These are phyloP conservation scores for Tolypocladium ovalisporum DNA, from an alignment of 2,329 filamentous ascomycete genomes.

Conservation along the genomic window DNA sequence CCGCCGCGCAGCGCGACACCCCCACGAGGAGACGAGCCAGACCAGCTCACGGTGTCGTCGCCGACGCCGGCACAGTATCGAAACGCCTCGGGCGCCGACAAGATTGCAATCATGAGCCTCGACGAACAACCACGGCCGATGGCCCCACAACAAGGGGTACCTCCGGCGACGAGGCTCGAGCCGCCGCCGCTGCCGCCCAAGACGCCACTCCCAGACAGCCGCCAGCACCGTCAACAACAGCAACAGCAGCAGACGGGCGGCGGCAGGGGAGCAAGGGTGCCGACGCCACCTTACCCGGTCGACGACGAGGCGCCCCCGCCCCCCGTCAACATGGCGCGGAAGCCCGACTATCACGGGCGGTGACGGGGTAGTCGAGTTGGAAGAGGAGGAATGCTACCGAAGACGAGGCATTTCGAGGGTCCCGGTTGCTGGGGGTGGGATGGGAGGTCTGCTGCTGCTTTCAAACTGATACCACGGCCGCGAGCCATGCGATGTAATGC, in stretches of 20 bases:
- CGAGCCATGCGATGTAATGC: not conserved
- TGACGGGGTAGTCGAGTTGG: not conserved
- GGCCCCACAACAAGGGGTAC: constrained; percentile 20
- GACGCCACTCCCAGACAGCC: constrained; percentile 52
- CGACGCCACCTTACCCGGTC: constrained; percentile 64
- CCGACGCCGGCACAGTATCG: constrained; percentile 50
- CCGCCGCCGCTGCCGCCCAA: constrained; percentile 70
- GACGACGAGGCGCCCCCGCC: constrained; percentile 73
- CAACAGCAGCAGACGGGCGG: constrained; percentile 14
- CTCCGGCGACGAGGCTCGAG: constrained; percentile 30
- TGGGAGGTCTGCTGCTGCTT: not conserved
- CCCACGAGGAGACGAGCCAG: constrained; percentile 28
- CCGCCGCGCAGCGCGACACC: constrained; percentile 17
- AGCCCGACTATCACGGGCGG: constrained; percentile 56
- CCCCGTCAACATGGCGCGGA: constrained; percentile 72
- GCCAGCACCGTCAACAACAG: constrained; percentile 15
- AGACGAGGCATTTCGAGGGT: not conserved
- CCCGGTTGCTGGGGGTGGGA: not conserved
- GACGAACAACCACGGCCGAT: constrained; percentile 43
- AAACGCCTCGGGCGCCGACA: constrained; percentile 50
- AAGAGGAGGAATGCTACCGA: not conserved
- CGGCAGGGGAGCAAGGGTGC: constrained; percentile 20
- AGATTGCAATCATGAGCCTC: constrained; percentile 51
- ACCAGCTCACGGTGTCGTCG: constrained; percentile 44
- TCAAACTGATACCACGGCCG: not conserved